These are phyloP conservation scores for Didymella sp. DNA, from an alignment of 2,329 filamentous ascomycete species.

Conservation along the genomic window DNA sequence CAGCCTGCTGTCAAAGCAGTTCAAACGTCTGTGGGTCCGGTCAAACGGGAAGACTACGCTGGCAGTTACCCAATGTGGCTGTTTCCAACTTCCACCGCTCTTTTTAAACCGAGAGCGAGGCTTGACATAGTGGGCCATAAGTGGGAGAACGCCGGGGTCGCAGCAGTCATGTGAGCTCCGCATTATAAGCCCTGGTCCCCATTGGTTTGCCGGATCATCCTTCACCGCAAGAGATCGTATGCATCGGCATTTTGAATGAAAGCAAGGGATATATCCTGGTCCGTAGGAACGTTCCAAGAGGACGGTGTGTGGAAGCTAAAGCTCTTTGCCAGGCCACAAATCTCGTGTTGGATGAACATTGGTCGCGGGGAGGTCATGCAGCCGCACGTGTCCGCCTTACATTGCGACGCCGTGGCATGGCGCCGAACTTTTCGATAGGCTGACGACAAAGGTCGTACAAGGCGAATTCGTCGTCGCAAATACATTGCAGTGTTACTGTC, in stretches of 20 bases:
- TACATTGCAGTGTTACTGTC: constrained; percentile 9
- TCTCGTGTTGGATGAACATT: constrained; percentile 29
- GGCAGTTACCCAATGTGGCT: neutral
- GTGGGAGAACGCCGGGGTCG: constrained; percentile 15
- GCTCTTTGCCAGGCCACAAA: constrained; percentile 12
- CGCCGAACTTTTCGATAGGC: constrained; percentile 37
- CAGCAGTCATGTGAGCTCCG: constrained; percentile 34
- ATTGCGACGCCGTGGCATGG: constrained; percentile 24
- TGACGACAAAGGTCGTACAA: constrained; percentile 20
- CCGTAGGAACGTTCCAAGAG: constrained; percentile 26
- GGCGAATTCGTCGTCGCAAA: constrained; percentile 14
- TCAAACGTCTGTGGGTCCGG: constrained; percentile 12
- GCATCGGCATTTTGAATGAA: constrained; percentile 18
- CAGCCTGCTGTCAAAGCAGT: neutral
- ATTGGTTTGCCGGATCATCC: constrained; percentile 22
- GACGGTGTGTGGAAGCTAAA: constrained; percentile 30
- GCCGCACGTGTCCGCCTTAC: constrained; percentile 23
- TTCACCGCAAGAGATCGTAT: constrained; percentile 28
- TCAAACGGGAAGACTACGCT: constrained; percentile 9
- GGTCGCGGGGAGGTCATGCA: constrained; percentile 19
- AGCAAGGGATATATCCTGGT: constrained; percentile 17
- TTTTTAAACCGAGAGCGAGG: constrained; percentile 21
- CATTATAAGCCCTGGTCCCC: constrained; percentile 20
- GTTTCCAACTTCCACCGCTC: constrained; percentile 30
- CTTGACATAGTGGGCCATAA: constrained; percentile 4